These are phyloP conservation scores for Candolleomyces aberdarensis DNA, from an alignment of 768 basidiomycete species.

Conservation along the genomic window DNA sequence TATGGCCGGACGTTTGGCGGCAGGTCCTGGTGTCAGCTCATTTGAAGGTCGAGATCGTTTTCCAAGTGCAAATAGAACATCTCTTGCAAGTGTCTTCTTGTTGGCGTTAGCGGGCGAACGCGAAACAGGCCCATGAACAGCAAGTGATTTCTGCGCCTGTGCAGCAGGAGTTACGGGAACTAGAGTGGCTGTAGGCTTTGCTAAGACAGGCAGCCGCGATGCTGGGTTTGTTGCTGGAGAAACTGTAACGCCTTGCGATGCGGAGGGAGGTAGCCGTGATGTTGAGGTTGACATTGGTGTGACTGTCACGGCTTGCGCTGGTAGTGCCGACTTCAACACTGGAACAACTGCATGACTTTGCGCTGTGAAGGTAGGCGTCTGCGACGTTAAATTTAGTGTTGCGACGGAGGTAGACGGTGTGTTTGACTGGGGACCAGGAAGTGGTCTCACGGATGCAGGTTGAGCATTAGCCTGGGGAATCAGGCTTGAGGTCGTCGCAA, in stretches of 20 bases:
- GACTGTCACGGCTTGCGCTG: too few relatives aligned
- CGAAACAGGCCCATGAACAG: neutral
- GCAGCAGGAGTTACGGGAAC: too few relatives aligned
- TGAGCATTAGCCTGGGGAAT: neutral
- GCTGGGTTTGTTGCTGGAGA: neutral
- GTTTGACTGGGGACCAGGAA: neutral
- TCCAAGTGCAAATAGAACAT: slow-evolving; percentile 54
- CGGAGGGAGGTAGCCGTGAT: too few relatives aligned
- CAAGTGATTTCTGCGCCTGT: too few relatives aligned
- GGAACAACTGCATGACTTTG: neutral
- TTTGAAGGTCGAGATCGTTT: slow-evolving; percentile 18
- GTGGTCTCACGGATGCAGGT: neutral
- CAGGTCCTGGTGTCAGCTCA: neutral
- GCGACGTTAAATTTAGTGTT: neutral
- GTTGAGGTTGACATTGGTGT: too few relatives aligned
- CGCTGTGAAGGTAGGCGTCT: neutral
- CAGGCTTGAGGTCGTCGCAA: neutral
- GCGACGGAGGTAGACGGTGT: neutral
- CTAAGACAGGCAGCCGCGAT: neutral
- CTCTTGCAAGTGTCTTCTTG: slow-evolving; percentile 50
- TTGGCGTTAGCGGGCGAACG: slow-evolving; percentile 43
- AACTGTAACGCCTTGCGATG: too few relatives aligned
- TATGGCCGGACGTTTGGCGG: neutral
- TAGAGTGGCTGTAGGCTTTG: neutral
- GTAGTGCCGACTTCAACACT: too few relatives aligned